Percentiles rank a stretch among this genome's conserved stretches.
Conservation (phyloP, 176 grass and related monocot genomes). For the Musa beccarii region DNA sequence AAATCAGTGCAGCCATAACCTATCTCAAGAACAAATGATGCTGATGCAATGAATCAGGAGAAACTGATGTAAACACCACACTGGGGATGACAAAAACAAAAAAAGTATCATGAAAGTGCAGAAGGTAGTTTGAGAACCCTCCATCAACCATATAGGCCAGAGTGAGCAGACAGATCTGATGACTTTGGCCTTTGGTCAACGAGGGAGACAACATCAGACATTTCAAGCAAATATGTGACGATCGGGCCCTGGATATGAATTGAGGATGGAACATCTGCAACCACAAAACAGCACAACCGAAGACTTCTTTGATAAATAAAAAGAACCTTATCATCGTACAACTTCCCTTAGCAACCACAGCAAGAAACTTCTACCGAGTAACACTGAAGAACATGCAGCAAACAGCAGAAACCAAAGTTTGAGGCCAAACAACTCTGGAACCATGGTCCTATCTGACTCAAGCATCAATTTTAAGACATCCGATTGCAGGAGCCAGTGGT, state of each 20-base stretch:
- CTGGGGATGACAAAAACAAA: not conserved
- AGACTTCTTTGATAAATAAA: not conserved
- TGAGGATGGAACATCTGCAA: not conserved
- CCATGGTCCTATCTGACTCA: not conserved
- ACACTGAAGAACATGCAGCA: not conserved
- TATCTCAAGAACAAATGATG: not conserved
- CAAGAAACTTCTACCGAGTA: not conserved
- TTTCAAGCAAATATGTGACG: not conserved
- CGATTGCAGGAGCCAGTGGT: not conserved
- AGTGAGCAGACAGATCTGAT: not conserved
- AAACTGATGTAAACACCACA: conserved; percentile 21
- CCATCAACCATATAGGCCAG: not conserved
- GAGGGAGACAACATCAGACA: not conserved
- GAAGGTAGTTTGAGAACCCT: not conserved
- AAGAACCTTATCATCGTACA: not conserved
- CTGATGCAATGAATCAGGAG: conserved; percentile 24
- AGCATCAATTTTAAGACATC: not conserved
- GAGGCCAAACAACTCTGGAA: not conserved
- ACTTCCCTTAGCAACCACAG: not conserved
- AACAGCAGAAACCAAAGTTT: not conserved
- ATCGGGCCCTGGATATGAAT: not conserved
- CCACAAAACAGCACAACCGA: not conserved
- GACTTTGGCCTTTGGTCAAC: not conserved
- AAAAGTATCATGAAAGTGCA: not conserved
- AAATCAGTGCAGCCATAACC: not conserved